Evolutionary conservation across 2,329 filamentous ascomycete species (phyloP).

Genomic region (Chaetomium sp.): DNA sequence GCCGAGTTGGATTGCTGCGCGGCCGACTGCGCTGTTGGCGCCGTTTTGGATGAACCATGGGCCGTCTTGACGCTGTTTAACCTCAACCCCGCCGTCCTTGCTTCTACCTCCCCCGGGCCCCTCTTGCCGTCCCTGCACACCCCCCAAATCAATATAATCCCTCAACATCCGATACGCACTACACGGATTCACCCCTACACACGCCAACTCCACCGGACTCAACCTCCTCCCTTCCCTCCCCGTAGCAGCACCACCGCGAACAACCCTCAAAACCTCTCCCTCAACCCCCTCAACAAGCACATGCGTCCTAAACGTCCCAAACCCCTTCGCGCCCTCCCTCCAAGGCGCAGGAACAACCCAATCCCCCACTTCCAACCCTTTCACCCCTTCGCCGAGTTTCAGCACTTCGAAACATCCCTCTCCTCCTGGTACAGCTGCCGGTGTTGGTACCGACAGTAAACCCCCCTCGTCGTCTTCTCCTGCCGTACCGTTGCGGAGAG

Average conservation of each 20-base stretch:
- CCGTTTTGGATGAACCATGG: slow-evolving; percentile 98
- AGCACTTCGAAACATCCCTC: slow-evolving; percentile 93
- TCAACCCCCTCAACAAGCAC: slow-evolving; percentile 54
- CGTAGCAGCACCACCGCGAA: slow-evolving; percentile 7
- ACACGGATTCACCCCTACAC: slow-evolving; percentile 86
- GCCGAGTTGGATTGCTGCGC: slow-evolving; percentile 84
- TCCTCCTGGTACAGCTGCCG: slow-evolving; percentile 76
- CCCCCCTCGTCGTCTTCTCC: too few relatives aligned
- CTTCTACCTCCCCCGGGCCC: too few relatives aligned
- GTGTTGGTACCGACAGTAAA: slow-evolving; percentile 37
- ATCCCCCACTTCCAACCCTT: slow-evolving; percentile 64
- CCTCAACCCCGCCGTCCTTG: too few relatives aligned
- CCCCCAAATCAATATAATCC: slow-evolving; percentile 57
- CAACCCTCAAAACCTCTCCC: slow-evolving; percentile 58
- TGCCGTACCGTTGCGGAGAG: too few relatives aligned
- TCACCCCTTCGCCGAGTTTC: slow-evolving; percentile 53
- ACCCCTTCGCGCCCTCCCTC: slow-evolving; percentile 49
- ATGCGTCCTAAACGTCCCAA: slow-evolving; percentile 95
- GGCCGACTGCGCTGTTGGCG: slow-evolving; percentile 86
- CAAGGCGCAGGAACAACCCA: slow-evolving; percentile 77
- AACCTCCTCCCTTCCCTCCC: slow-evolving; percentile 57
- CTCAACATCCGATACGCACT: slow-evolving; percentile 90
- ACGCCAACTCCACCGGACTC: slow-evolving; percentile 72
- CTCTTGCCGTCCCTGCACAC: slow-evolving; percentile 22
- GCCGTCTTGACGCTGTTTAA: slow-evolving; percentile 44